Evolutionary conservation across 2,329 filamentous ascomycete species (phyloP).

Genomic region (Colletotrichum sp.): DNA sequence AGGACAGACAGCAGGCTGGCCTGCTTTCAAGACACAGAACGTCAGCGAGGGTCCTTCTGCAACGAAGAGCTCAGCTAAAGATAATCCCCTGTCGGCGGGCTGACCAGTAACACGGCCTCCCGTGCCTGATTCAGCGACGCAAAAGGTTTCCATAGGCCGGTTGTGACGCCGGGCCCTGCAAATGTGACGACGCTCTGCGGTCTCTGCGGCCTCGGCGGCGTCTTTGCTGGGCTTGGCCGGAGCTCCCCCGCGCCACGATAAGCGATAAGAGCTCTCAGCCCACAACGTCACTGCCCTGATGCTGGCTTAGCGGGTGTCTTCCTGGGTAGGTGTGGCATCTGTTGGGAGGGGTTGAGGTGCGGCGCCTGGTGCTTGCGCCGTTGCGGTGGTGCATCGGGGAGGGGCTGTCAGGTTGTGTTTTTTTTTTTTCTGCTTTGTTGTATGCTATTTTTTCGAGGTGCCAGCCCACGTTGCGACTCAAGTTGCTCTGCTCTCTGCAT

Average conservation of each 20-base stretch:
- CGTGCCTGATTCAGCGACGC: conserved; percentile 9
- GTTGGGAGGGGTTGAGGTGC: conserved; percentile 4
- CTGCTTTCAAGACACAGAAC: not conserved
- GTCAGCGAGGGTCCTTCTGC: conserved; percentile 6
- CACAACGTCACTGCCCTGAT: conserved; percentile 6
- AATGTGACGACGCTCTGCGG: conserved; percentile 1
- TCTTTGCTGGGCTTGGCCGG: conserved; percentile 3
- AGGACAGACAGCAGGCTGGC: not conserved
- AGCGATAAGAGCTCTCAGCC: conserved; percentile 21
- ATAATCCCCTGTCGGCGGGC: not conserved
- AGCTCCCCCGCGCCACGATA: conserved; percentile 22
- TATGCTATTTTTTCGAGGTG: not conserved
- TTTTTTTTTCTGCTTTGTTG: not conserved
- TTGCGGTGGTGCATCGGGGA: not conserved
- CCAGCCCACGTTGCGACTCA: not conserved
- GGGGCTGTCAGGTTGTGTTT: not conserved
- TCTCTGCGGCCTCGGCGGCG: not conserved
- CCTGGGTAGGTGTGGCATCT: not conserved
- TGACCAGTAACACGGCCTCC: not conserved
- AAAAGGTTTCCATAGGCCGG: not conserved
- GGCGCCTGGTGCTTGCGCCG: not conserved
- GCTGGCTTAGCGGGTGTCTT: not conserved
- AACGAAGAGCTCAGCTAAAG: not conserved
- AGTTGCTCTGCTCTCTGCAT: not conserved
- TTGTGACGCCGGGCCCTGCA: not conserved